Evolutionary conservation across 441 rosid genomes (phyloP).

Genomic region (Pelargonium cotyledonis): DNA sequence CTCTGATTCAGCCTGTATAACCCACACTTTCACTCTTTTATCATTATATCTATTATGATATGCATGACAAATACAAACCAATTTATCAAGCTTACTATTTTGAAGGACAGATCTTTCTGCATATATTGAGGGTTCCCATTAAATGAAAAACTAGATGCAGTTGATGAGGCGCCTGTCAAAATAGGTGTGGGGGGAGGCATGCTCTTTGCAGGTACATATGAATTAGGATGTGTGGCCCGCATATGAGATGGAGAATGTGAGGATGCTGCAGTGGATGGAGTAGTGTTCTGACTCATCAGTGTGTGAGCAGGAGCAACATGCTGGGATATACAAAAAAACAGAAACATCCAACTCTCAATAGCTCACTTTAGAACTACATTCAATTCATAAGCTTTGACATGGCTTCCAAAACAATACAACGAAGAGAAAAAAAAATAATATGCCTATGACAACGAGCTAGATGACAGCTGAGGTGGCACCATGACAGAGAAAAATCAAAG

Average conservation of each 20-base stretch:
- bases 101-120: neutral
- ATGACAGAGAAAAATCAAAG: neutral
- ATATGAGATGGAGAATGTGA: conserved; percentile 15
- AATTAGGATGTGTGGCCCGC: conserved; percentile 8
- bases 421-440: too few relatives aligned
- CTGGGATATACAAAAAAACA: neutral
- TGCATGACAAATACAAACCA: neutral
- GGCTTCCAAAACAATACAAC: too few relatives aligned
- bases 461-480: too few relatives aligned
- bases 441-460: too few relatives aligned
- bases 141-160: conserved; percentile 17
- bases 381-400: too few relatives aligned
- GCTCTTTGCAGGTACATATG: neutral
- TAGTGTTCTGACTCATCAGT: conserved; percentile 18
- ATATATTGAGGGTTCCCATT: neutral
- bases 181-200: conserved; percentile 18
- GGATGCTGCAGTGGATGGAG: conserved; percentile 9
- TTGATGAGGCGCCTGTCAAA: conserved; percentile 13
- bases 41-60: neutral
- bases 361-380: too few relatives aligned
- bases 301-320: conserved; percentile 8
- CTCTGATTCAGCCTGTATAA: neutral
- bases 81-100: neutral
- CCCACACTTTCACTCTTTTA: neutral
- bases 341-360: neutral